Evolutionary conservation across 352 stramenopile genomes (phyloP).

Genomic region (Albugo laibachii): DNA sequence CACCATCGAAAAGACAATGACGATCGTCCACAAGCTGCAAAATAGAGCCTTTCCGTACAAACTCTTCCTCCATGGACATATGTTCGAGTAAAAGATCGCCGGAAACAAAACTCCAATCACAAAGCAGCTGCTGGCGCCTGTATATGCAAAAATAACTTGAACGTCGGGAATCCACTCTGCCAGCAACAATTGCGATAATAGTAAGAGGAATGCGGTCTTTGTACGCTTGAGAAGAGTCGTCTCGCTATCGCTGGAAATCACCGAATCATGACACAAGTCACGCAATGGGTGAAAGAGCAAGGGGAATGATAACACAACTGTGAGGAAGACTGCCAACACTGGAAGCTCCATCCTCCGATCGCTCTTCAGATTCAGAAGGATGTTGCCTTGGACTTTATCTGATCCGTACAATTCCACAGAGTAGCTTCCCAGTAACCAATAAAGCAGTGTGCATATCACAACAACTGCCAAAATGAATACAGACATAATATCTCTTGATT

Average conservation of each 20-base stretch:
- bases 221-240: constrained; percentile 16
- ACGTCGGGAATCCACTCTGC: constrained; percentile 38
- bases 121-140: constrained; percentile 39
- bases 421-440: constrained; percentile 28
- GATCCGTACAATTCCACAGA: constrained; percentile 31
- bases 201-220: constrained; percentile 22
- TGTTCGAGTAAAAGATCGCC: constrained; percentile 27
- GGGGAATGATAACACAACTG: constrained; percentile 50
- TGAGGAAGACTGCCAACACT: constrained; percentile 44
- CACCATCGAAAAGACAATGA: constrained; percentile 17
- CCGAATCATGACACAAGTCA: constrained; percentile 29
- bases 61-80: constrained; percentile 27
- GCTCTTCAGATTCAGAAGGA: constrained; percentile 62
- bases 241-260: constrained; percentile 9
- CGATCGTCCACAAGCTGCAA: constrained; percentile 8
- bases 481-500: constrained; percentile 28
- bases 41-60: not conserved
- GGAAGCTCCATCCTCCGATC: constrained; percentile 46
- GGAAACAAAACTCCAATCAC: constrained; percentile 64
- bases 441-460: constrained; percentile 36
- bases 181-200: constrained; percentile 31
- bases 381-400: constrained; percentile 29
- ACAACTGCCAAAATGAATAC: constrained; percentile 25
- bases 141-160: constrained; percentile 46
- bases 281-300: constrained; percentile 55